These are phyloP conservation scores for Nicotiana knightiana DNA, from an alignment of 257 asterid genomes.

Conservation along the genomic window DNA sequence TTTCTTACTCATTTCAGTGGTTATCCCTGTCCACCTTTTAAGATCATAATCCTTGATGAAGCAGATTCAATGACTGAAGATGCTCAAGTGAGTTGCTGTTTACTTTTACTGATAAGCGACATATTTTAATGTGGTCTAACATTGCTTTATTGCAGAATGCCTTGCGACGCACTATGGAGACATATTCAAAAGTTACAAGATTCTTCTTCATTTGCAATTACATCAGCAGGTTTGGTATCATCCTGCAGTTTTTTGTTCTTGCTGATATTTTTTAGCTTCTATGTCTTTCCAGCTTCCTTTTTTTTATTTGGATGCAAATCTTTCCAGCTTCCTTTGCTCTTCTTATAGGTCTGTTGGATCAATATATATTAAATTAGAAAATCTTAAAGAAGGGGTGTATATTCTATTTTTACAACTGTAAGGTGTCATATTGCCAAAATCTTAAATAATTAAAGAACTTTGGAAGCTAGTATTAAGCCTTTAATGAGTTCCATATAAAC, in stretches of 20 bases:
- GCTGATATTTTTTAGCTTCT: background rate
- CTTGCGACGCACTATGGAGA: constrained; percentile 94
- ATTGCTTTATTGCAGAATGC: constrained; percentile 65
- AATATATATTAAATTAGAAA: no score
- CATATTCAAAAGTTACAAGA: constrained; percentile 89
- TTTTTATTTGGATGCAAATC: no score
- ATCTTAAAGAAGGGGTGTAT: background rate
- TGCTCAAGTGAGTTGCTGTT: constrained; percentile 68
- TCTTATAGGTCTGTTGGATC: background rate
- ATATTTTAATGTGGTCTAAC: background rate
- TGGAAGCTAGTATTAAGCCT: background rate
- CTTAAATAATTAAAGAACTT: background rate
- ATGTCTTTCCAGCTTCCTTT: background rate
- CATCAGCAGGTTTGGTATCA: constrained; percentile 69
- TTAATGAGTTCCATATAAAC: background rate
- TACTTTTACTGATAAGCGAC: background rate
- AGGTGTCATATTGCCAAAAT: background rate
- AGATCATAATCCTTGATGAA: constrained; percentile 91
- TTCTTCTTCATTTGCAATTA: constrained; percentile 96
- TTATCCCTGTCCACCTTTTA: constrained; percentile 94
- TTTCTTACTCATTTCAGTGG: constrained; percentile 39
- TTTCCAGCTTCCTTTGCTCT: background rate
- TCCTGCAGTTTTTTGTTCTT: background rate
- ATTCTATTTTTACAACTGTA: background rate
- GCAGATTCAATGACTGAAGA: constrained; percentile 99